Percentiles rank a stretch among this genome's conserved stretches.
These are phyloP conservation scores for Pseudonectria buxi DNA, from an alignment of 2,329 filamentous ascomycete genomes.

Conservation along the genomic window DNA sequence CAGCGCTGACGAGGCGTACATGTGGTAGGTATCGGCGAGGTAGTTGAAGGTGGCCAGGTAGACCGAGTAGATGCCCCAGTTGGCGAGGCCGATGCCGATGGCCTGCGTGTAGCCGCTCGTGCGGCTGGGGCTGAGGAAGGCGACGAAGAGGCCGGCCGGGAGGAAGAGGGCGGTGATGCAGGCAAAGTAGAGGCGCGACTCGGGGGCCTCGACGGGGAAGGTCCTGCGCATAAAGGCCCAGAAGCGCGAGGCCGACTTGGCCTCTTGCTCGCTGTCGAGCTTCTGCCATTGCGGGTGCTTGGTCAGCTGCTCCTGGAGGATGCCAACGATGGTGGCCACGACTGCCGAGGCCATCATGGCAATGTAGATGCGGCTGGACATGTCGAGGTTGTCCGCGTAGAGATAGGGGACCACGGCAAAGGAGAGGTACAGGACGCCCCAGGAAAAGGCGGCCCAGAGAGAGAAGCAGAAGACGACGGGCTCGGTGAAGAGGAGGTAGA, in stretches of 20 bases:
- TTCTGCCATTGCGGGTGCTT: slow-evolving; percentile 32
- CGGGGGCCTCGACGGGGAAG: slow-evolving; percentile 53
- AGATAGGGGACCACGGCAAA: slow-evolving; percentile 76
- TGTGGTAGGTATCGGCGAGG: slow-evolving; percentile 78
- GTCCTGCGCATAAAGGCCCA: slow-evolving; percentile 40
- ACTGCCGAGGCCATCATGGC: slow-evolving; percentile 63
- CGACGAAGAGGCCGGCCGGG: slow-evolving; percentile 65
- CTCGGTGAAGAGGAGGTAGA: slow-evolving; percentile 69
- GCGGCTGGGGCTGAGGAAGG: slow-evolving; percentile 22
- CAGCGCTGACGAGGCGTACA: slow-evolving; percentile 76
- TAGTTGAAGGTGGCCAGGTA: slow-evolving; percentile 92
- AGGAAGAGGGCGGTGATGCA: slow-evolving; percentile 70
- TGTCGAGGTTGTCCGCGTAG: slow-evolving; percentile 59
- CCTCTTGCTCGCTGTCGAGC: slow-evolving; percentile 11
- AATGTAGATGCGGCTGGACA: slow-evolving; percentile 65
- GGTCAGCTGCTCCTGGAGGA: slow-evolving; percentile 65
- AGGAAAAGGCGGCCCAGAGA: slow-evolving; percentile 82
- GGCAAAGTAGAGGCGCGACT: slow-evolving; percentile 75
- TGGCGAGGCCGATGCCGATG: slow-evolving; percentile 65
- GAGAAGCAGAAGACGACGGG: slow-evolving; percentile 81
- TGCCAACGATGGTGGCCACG: slow-evolving; percentile 60
- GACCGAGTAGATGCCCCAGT: slow-evolving; percentile 79
- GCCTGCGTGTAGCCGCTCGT: slow-evolving; percentile 24
- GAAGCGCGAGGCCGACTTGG: slow-evolving; percentile 25
- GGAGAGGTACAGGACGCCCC: slow-evolving; percentile 81